Evolutionary conservation across 495 filamentous ascomycete species (phyloP), one percentile per base, ranked within the genome.

Genomic region (Trichoderma parareesei): DNA sequence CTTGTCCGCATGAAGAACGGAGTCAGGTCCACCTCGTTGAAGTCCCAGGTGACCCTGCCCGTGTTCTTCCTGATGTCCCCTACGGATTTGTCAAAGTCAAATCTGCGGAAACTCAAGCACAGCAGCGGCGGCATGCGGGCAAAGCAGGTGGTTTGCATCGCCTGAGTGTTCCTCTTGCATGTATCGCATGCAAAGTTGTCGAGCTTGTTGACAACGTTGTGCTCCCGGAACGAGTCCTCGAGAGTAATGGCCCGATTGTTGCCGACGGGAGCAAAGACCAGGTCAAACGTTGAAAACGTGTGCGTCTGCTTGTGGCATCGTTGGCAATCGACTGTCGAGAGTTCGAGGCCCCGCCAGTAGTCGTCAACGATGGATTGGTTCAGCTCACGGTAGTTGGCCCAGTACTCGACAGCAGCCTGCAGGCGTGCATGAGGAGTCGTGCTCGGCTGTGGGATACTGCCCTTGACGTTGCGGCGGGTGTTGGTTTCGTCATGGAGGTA

Each of bases 401-500:
- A 78, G 62, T 64, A 71, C 14, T 72, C 63, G 3, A 69, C 67
- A 41, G 73, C 70, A 27, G 49, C 61, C 18, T 63, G 40, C 16
- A 43, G 35, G 41, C 41, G 41, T 55, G 68, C 67, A 37, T 67
- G 65, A 38, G 70, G 64, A 55, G 68, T 65, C 35, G 65, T 72
- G 64, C 67, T 68, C 61, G 69, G 65, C n/a, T 65, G 66, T 0
- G 65, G 57, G 0, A 66, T 66, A 40, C 69, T 70, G 4, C 65
- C 53, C 67, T 69, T 65, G 6, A 65, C 20, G 65, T 77, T 66
- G 38, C 71, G 72, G 60, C 59, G 61, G 18, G 71, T 63, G 53
- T 77, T 72, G 4, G 79, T 81, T 62, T 82, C 79, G 59, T 71
- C 71, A 62, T 74, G 69, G 11, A 82, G 70, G 46, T 75, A 71